Percentiles rank a stretch among this genome's conserved stretches.
Conservation (phyloP, 768 basidiomycete genomes). For the Chalciporus chontae region DNA sequence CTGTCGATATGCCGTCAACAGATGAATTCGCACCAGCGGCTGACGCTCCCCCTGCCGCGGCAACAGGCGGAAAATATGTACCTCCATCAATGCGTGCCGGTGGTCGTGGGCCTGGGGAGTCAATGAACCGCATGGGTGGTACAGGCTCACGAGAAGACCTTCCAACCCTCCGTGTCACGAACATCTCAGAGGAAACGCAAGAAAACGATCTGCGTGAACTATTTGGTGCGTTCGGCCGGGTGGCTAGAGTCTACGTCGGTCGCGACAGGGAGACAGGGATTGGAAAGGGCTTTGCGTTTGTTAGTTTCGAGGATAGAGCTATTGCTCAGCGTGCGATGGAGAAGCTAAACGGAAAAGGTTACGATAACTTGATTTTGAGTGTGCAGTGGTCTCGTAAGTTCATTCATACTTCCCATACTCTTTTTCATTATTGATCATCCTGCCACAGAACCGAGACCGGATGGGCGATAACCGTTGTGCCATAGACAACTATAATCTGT, state of each 20-base stretch:
- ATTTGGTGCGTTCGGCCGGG: conserved; percentile 81
- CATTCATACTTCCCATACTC: neutral
- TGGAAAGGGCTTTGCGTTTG: conserved; percentile 96
- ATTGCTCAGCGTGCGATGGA: conserved; percentile 86
- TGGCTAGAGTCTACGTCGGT: conserved; percentile 90
- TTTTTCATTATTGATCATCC: neutral
- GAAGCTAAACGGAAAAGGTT: conserved; percentile 88
- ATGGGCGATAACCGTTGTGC: conserved; percentile 28
- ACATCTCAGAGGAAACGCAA: conserved; percentile 92
- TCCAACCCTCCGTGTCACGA: conserved; percentile 95
- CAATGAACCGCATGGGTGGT: conserved; percentile 51
- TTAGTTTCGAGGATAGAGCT: conserved; percentile 84
- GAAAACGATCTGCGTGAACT: conserved; percentile 93
- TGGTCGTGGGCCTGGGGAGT: conserved; percentile 68
- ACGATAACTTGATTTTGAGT: conserved; percentile 83
- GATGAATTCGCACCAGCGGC: conserved; percentile 36
- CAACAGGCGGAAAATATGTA: conserved; percentile 80
- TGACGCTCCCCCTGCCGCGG: conserved; percentile 26
- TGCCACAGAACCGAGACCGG: conserved; percentile 42
- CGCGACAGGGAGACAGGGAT: conserved; percentile 91
- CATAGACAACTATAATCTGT: conserved; percentile 8
- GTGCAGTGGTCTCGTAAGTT: conserved; percentile 64
- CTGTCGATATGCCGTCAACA: conserved; percentile 39
- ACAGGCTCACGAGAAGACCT: conserved; percentile 77
- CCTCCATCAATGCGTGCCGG: conserved; percentile 87